Conservation (phyloP, 177 flowering plant genomes). For the Telopea speciosissima region DNA sequence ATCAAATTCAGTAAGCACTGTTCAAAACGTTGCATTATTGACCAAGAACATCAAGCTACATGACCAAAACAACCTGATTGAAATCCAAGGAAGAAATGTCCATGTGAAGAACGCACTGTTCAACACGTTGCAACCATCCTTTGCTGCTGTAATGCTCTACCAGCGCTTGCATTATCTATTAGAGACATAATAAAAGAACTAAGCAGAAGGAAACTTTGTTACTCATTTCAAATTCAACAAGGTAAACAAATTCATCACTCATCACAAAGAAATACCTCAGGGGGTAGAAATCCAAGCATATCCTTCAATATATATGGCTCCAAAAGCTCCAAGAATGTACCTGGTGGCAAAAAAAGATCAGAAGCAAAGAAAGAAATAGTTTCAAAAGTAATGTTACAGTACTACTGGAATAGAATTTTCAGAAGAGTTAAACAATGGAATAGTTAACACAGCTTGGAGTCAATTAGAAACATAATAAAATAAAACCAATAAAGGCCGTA, state of each 20-base stretch:
- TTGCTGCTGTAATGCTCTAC: constrained; percentile 92
- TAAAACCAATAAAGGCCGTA: too few species aligned
- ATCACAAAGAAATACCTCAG: constrained; percentile 53
- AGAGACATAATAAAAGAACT: constrained; percentile 4
- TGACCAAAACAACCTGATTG: constrained; percentile 60
- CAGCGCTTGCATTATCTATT: constrained; percentile 95
- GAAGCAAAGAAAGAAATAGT: background rate
- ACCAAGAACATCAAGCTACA: constrained; percentile 9
- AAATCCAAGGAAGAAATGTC: constrained; percentile 97
- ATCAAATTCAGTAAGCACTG: background rate
- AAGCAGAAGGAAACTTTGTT: background rate
- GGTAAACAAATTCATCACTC: constrained; percentile 1
- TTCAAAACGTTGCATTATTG: too few species aligned
- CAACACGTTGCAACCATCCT: constrained; percentile 98
- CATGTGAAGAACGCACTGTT: constrained; percentile 99
- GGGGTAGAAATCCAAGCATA: constrained; percentile 95
- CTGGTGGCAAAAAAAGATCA: constrained; percentile 25
- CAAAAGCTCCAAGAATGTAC: constrained; percentile 95
- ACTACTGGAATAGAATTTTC: too few species aligned
- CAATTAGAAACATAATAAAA: too few species aligned
- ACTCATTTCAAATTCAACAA: background rate
- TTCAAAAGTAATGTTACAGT: background rate
- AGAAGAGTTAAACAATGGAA: too few species aligned
- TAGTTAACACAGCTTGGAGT: too few species aligned
- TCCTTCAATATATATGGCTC: constrained; percentile 96